Evolutionary conservation across 345 rosid genomes (phyloP), one percentile per base, ranked within the genome.

Genomic region (Salix dunnii): DNA sequence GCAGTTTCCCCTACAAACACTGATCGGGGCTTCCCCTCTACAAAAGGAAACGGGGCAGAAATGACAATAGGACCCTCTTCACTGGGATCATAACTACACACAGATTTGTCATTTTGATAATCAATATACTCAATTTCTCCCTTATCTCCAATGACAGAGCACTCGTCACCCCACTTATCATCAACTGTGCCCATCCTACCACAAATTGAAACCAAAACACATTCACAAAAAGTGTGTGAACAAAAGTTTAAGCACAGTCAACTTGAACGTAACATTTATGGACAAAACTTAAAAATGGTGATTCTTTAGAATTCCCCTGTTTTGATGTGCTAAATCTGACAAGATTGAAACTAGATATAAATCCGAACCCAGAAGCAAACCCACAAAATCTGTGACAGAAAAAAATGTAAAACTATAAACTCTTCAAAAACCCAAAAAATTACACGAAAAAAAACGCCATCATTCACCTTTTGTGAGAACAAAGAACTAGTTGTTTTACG

Each of bases 61-160:
- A 95, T 76, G 49, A 80, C 4, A n/a, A 90, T 49, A 1, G 93
- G 91, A 73, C 89, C 92, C 80, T 86, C 91, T 11, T 85, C 94
- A 20, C 10, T 55, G 17, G 83, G 89, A 80, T 82, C 74, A 76
- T 87, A 90, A 73, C 70, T 79, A 43, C 88, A 83, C 6, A 87
- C 83, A 14, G 91, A 89, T 35, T 67, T 76, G 67, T 89, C 91
- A 17, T 91, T 82, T 76, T 89, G 90, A 61, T 83, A 91, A 80
- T 95, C 97, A 30, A 91, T 88, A 68, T 86, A 95, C 6, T 85
- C 87, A 27, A 95, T 85, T 73, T 93, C 94, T 55, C 94, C 95
- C 77, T 90, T 93, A 35, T 90, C 96, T 13, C 85, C 91, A 62
- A 92, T 91, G 25, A 87, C 94, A 28, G 92, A 90, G 69, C 70